Conservation (phyloP, 208 protist species). For the Crithidia acanthocephali region DNA sequence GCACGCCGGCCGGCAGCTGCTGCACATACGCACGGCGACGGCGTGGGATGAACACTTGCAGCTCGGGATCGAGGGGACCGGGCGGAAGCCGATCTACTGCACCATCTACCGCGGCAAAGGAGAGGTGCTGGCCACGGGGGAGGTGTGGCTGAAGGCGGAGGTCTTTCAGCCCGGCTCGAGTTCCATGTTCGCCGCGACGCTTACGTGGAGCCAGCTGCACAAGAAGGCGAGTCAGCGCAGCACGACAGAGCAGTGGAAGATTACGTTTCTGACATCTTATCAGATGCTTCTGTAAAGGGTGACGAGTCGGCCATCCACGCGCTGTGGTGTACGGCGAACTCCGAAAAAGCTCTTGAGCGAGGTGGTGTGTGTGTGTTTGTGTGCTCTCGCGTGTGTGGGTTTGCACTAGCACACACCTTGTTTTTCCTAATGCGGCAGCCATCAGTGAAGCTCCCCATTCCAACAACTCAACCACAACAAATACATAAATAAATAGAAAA, state of each 20-base stretch:
- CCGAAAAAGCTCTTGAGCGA: too few relatives aligned
- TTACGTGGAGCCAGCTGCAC: slow-evolving; percentile 52
- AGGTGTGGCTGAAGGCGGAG: slow-evolving; percentile 37
- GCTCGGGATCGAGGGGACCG: slow-evolving; percentile 47
- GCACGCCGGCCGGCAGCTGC: slow-evolving; percentile 34
- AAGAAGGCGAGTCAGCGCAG: slow-evolving; percentile 28
- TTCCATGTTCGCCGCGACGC: slow-evolving; percentile 39
- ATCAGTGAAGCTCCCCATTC: too few relatives aligned
- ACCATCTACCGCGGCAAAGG: slow-evolving; percentile 50
- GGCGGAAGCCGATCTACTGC: slow-evolving; percentile 49
- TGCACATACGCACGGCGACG: slow-evolving; percentile 40
- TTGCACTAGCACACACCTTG: too few relatives aligned
- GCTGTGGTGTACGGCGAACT: too few relatives aligned
- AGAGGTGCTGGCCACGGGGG: slow-evolving; percentile 50
- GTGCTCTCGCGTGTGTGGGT: too few relatives aligned
- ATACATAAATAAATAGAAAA: too few relatives aligned
- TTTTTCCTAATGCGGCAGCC: too few relatives aligned
- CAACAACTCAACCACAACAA: too few relatives aligned
- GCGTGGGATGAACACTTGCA: slow-evolving; percentile 76
- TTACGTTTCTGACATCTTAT: slow-evolving; percentile 48
- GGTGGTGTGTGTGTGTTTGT: too few relatives aligned
- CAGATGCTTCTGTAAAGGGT: slow-evolving; percentile 37
- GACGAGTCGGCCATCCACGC: too few relatives aligned
- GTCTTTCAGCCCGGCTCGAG: slow-evolving; percentile 30
- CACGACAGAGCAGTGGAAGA: slow-evolving; percentile 30